Conservation (phyloP, 805 yeast genomes). For the Komagataella pastoris region DNA sequence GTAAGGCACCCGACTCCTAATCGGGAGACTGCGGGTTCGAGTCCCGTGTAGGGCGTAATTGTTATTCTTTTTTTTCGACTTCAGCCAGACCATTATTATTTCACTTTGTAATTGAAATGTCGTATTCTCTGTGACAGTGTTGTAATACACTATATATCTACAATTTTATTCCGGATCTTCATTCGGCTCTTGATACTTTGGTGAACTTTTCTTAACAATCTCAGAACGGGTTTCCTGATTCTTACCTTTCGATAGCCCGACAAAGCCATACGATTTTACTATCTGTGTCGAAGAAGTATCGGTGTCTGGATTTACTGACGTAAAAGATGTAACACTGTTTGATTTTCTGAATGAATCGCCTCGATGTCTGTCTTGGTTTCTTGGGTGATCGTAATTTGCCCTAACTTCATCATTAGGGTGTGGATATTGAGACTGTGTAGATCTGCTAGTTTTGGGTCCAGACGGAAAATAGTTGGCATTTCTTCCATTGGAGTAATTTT, state of each 20-base stretch:
- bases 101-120: no score
- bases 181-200: neutral
- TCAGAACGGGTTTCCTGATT: neutral
- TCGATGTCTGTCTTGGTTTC: neutral
- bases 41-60: constrained; percentile 24
- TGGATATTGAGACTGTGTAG: neutral
- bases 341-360: neutral
- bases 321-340: neutral
- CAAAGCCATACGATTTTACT: neutral
- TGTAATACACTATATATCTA: neutral
- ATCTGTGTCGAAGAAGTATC: neutral
- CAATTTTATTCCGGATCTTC: neutral
- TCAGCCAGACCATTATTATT: no score
- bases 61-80: neutral
- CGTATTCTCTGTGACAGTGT: neutral
- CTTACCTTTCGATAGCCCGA: neutral
- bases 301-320: neutral
- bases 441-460: neutral
- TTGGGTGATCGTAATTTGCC: neutral
- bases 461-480: neutral
- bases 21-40: constrained; percentile 31
- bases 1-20: constrained; percentile 33
- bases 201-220: neutral
- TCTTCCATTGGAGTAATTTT: neutral
- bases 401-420: neutral